Evolutionary conservation across 148 eudicot species (phyloP).

Genomic region (Rhododendron mucronatum): DNA sequence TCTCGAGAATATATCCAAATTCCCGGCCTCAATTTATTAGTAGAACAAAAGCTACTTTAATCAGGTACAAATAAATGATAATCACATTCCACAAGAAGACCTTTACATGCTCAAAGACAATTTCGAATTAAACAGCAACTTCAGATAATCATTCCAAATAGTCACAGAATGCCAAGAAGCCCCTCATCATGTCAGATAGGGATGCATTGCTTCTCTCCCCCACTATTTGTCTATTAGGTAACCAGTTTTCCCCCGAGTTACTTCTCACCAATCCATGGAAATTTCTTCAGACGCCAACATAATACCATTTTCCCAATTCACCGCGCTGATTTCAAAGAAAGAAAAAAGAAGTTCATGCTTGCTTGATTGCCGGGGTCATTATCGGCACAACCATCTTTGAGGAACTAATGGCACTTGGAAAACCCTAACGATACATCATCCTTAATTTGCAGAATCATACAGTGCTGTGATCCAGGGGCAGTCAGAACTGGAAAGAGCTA

Average conservation of each 20-base stretch:
- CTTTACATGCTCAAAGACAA: background rate
- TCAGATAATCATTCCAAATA: background rate
- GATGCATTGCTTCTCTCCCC: background rate
- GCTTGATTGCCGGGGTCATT: background rate
- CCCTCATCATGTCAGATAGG: background rate
- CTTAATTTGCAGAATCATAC: background rate
- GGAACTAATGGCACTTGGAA: background rate
- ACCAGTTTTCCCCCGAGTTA: background rate
- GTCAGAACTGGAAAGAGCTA: background rate
- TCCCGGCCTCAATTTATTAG: background rate
- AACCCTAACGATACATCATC: background rate
- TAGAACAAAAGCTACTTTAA: conserved; percentile 2
- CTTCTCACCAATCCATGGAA: background rate
- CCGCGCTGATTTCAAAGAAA: background rate
- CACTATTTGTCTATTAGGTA: background rate
- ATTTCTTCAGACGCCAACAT: background rate
- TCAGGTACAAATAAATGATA: background rate
- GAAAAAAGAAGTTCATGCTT: conserved; percentile 4
- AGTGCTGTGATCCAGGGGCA: conserved; percentile 1
- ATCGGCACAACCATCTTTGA: background rate
- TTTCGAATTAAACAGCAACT: background rate
- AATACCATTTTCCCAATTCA: background rate
- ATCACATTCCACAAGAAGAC: background rate
- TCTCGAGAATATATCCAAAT: background rate
- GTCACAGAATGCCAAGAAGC: background rate